Percentiles rank a stretch among this genome's conserved stretches.
These are phyloP conservation scores for Colletotrichum sidae DNA, from an alignment of 2,329 filamentous ascomycete genomes.

Conservation along the genomic window DNA sequence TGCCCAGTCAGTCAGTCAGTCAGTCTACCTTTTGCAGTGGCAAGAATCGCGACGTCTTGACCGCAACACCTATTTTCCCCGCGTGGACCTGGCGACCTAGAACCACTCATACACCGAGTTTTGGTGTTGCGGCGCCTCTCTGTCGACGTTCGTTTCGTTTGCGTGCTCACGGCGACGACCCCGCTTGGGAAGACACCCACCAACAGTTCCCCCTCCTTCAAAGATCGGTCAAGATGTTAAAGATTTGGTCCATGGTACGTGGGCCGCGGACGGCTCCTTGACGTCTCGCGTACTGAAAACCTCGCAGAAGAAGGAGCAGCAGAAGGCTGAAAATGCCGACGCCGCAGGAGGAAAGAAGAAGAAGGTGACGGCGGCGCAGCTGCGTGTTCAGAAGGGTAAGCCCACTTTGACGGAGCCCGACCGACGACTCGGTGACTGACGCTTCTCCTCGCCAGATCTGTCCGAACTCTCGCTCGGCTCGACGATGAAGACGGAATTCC, in stretches of 20 bases:
- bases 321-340: conserved; percentile 89
- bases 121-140: neutral
- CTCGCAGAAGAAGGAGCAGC: conserved; percentile 91
- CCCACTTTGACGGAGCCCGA: neutral
- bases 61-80: neutral
- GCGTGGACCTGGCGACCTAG: too few species aligned
- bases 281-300: conserved; percentile 11
- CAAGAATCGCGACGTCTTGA: conserved; percentile 28
- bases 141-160: neutral
- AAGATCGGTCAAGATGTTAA: conserved; percentile 79
- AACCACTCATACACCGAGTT: neutral
- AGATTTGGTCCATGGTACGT: conserved; percentile 98
- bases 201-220: conserved; percentile 20
- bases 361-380: conserved; percentile 96
- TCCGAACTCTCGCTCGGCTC: conserved; percentile 82
- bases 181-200: conserved; percentile 27
- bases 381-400: conserved; percentile 94
- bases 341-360: conserved; percentile 88
- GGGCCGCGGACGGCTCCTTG: neutral
- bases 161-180: conserved; percentile 8
- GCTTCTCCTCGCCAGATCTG: conserved; percentile 68
- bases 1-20: conserved; percentile 27
- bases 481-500: conserved; percentile 86
- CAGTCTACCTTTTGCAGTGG: conserved; percentile 28
- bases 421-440: conserved; percentile 22